A percentile compares a stretch with the other conserved stretches of the same genome.
phyloP scores from a whole-genome alignment of 2,329 filamentous ascomycete genomes.

The Xylariaceae sp. region DNA sequence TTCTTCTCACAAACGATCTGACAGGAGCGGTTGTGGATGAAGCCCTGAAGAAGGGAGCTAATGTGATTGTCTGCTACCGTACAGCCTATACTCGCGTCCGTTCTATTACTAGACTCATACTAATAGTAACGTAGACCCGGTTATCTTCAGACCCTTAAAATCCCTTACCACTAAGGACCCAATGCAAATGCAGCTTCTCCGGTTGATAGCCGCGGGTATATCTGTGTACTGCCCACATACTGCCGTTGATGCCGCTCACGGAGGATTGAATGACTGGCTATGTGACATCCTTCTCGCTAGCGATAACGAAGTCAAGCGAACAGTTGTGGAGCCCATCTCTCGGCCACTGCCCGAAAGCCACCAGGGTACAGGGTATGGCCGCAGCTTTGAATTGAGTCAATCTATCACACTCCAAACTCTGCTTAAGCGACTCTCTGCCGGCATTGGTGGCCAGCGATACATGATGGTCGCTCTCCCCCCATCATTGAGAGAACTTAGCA shows the following conservation, averaged over 20 bases:
- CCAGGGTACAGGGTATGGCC: conserved; percentile 58
- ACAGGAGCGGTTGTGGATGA: conserved; percentile 89
- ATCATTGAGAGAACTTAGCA: conserved; percentile 45
- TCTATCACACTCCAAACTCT: conserved; percentile 51
- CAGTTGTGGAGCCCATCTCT: conserved; percentile 53
- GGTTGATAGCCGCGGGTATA: conserved; percentile 83
- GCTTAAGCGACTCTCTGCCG: conserved; percentile 63
- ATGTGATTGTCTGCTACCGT: conserved; percentile 91
- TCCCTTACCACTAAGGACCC: conserved; percentile 82
- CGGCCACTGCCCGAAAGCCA: conserved; percentile 49
- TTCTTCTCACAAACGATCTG: conserved; percentile 80
- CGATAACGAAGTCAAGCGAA: conserved; percentile 43
- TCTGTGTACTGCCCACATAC: conserved; percentile 97
- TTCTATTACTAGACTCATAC: background rate
- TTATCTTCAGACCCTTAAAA: conserved; percentile 94
- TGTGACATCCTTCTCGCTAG: conserved; percentile 77
- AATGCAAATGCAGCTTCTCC: conserved; percentile 84
- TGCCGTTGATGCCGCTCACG: conserved; percentile 83
- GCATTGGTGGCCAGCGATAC: conserved; percentile 68
- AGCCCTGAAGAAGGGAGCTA: conserved; percentile 77
- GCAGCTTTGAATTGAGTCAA: conserved; percentile 50
- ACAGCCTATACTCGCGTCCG: conserved; percentile 17
- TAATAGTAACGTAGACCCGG: conserved; percentile 69
- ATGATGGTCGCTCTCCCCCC: conserved; percentile 56
- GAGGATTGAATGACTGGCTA: conserved; percentile 93